Evolutionary conservation across 1,284 basidiomycete genomes (phyloP), one percentile per base, ranked within the genome.

Genomic region (Entoloma clypeatum): DNA sequence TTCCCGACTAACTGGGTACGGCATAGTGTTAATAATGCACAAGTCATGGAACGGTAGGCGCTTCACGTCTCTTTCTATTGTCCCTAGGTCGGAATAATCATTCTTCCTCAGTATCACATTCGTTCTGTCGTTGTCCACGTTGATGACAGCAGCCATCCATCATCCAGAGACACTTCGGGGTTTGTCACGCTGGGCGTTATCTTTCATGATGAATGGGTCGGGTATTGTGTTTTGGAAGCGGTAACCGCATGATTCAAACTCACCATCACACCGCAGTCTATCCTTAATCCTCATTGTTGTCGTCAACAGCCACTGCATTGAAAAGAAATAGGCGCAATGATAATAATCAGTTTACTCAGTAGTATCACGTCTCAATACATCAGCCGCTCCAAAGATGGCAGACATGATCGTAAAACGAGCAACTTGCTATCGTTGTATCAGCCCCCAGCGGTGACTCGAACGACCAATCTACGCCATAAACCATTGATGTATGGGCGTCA

Each of bases 381-480:
- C 61, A 86, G 37, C 74, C 82, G 39, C 64, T 67, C 95, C 95
- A 99, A 19, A 94, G 55, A 61, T 86, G 79, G 63, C 98, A 59
- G 17, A 71, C 65, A 58, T 93, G 88, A 61, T 99, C 95, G 60
- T 99, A 99, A 64, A 99, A 99, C 11, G 94, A 97, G 60, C 92
- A 96, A 56, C 86, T 95, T 17, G 82, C 92, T 22, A 98, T 73
- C 22, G 87, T 50, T 3, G 76, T 83, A 34, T 67, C 63, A 1
- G 51, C 60, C 18, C 38, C 57, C 1, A 48, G 43, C 7, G 48
- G 52, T 13, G 59, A 22, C 8, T 52, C 67, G 49, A 69, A 77
- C n/a, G 81, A 85, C 95, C 96, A 99, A 62, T 99, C 95, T 5
- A 75, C 90, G 0, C 96, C 96, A 59, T 99, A 99, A 5, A 92